Percentiles rank a stretch among this genome's conserved stretches.
These are phyloP conservation scores for Endotrypanum monterogeii DNA, from an alignment of 208 protist species.

Conservation along the genomic window DNA sequence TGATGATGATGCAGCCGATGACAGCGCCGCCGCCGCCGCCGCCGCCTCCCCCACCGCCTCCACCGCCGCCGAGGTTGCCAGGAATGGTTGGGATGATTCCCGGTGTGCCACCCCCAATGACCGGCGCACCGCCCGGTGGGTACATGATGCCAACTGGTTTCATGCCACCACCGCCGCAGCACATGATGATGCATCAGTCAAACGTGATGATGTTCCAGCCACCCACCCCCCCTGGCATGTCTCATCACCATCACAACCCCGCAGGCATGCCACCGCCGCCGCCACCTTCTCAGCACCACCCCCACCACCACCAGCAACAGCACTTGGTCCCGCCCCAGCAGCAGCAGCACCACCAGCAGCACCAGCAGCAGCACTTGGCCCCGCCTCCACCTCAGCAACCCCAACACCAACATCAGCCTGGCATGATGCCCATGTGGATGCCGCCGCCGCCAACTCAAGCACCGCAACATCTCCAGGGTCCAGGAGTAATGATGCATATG, in stretches of 20 bases:
- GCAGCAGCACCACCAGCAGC: not conserved
- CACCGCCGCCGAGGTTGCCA: conserved; percentile 20
- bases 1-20: conserved; percentile 19
- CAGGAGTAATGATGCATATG: conserved; percentile 22
- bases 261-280: not conserved
- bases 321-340: not conserved
- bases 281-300: not conserved
- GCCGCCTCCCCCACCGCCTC: not conserved
- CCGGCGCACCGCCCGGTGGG: not conserved
- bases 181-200: conserved; percentile 25
- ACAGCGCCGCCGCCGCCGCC: conserved; percentile 18
- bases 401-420: not conserved
- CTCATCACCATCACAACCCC: conserved; percentile 2
- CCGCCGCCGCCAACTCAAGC: not conserved
- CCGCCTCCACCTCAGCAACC: not conserved
- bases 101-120: conserved; percentile 10
- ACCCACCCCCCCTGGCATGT: conserved; percentile 1
- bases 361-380: not conserved
- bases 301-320: not conserved
- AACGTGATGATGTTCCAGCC: conserved; percentile 22
- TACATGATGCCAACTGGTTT: conserved; percentile 30
- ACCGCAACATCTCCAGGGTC: conserved; percentile 4
- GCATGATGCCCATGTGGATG: conserved; percentile 29
- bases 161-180: conserved; percentile 28
- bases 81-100: conserved; percentile 24